Base-by-base conservation (phyloP, 2,329 filamentous ascomycete species). In the Fonsecaea nubica region DNA sequence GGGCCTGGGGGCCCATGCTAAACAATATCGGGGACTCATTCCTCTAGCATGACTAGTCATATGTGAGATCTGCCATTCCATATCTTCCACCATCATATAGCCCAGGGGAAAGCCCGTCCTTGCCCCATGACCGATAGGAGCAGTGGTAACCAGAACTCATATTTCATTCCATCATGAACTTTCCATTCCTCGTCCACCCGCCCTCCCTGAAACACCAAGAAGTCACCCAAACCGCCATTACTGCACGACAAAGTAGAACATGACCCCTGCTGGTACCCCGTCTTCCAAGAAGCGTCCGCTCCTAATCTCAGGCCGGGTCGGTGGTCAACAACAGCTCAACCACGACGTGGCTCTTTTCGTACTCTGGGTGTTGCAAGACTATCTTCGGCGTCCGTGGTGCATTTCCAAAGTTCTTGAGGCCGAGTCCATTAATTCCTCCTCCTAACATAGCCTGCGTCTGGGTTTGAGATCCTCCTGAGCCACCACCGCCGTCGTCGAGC, bases 311-410 rank as follows among this genome's bases (percentile, higher is more conserved):
- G 15, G 65, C 66, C 55, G 57, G 40, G 21, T 92, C 93, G 75
- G 96, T 92, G 77, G 98, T 98, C 72, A 98, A 85, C 71, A 97
- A 81, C 85, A 99, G 85, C 81, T 99, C 95, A 69, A 98, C 83
- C 69, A 99, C 89, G 71, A 99, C 89, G 82, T 97, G 93, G 75
- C 89, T 90, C 60, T 91, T 89, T 66, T 92, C 87, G 69, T 91
- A 84, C 79, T 96, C 92, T 0, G 95, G 95, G 81, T 99, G 95
- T 75, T 92, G 92, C 92, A 99, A 93, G 74, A 90, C 90, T 72
- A 99, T 87, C 86, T 99, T 99, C 74, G 98, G 90, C 0, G 92
- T 96, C 62, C 92, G 87, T 71, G 89, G 77, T 4, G 72, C 77
- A 53, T 72, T 75, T 4, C 67, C 73, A 52, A 72, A 76, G 69